Evolutionary conservation across 208 protist species (phyloP).

Genomic region (Wallacemonas sp.): DNA sequence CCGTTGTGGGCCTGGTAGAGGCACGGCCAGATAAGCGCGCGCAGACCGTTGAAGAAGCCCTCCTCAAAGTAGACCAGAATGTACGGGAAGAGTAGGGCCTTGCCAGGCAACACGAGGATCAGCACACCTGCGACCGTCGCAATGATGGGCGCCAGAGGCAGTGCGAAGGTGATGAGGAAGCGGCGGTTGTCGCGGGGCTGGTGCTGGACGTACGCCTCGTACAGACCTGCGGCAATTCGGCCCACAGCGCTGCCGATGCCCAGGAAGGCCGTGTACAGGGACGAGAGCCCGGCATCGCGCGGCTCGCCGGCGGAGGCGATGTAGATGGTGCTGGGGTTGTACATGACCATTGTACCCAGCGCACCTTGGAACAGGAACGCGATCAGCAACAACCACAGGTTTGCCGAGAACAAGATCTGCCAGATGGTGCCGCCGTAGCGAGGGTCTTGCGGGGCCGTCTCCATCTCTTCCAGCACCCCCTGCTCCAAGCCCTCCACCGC

Average conservation of each 20-base stretch:
- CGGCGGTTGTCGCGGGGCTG: slow-evolving; percentile 42
- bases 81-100: slow-evolving; percentile 59
- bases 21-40: slow-evolving; percentile 62
- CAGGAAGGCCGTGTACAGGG: slow-evolving; percentile 66
- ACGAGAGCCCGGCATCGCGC: slow-evolving; percentile 31
- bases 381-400: slow-evolving; percentile 57
- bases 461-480: slow-evolving; percentile 15
- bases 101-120: slow-evolving; percentile 55
- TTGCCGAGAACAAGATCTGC: slow-evolving; percentile 25
- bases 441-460: slow-evolving; percentile 44
- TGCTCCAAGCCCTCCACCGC: background rate
- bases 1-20: slow-evolving; percentile 45
- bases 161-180: slow-evolving; percentile 42
- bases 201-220: slow-evolving; percentile 66
- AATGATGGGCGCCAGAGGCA: slow-evolving; percentile 46
- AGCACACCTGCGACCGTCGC: slow-evolving; percentile 51
- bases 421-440: slow-evolving; percentile 49
- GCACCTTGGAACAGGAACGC: slow-evolving; percentile 50
- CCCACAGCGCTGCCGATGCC: slow-evolving; percentile 58
- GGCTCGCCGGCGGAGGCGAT: slow-evolving; percentile 45
- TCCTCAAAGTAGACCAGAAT: slow-evolving; percentile 72
- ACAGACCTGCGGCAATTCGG: slow-evolving; percentile 54
- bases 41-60: slow-evolving; percentile 49
- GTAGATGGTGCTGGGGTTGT: slow-evolving; percentile 69
- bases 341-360: slow-evolving; percentile 55